Evolutionary conservation across 306 rosid genomes (phyloP).

Genomic region (Cucurbita maxima): DNA sequence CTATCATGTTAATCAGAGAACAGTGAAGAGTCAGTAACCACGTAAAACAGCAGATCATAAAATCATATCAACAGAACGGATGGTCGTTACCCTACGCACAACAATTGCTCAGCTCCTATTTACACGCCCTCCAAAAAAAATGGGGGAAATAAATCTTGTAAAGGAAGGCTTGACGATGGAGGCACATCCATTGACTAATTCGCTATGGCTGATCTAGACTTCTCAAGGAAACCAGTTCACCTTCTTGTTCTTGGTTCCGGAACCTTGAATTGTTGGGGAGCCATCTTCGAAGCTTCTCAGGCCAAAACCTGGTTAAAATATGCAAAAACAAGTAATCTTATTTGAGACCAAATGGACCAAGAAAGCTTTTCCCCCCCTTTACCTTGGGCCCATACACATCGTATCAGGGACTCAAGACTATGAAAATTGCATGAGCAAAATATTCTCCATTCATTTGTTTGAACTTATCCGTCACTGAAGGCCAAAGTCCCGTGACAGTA

Average conservation of each 20-base stretch:
- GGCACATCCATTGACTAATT: slow-evolving; percentile 6
- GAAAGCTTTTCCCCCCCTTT: neutral
- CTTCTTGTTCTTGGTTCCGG: slow-evolving; percentile 59
- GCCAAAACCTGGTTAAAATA: slow-evolving; percentile 47
- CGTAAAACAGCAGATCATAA: neutral
- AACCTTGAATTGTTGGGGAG: slow-evolving; percentile 52
- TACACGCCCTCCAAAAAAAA: neutral
- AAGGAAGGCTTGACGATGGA: neutral
- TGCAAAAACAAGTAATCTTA: neutral
- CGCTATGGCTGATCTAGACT: slow-evolving; percentile 39
- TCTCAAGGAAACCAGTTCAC: slow-evolving; percentile 47
- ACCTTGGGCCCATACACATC: neutral
- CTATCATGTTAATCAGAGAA: neutral
- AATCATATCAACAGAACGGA: neutral
- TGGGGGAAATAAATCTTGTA: neutral
- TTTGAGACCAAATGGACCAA: neutral
- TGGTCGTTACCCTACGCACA: neutral
- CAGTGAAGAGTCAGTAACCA: neutral
- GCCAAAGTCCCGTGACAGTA: neutral
- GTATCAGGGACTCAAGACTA: neutral
- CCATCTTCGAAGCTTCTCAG: slow-evolving; percentile 66
- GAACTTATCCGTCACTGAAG: neutral
- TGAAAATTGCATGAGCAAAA: neutral
- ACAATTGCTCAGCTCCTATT: neutral
- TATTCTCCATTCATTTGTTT: neutral